Percentiles rank a stretch among this genome's conserved stretches.
These are phyloP conservation scores for Withania somnifera DNA, from an alignment of 305 asterid species.

Conservation along the genomic window DNA sequence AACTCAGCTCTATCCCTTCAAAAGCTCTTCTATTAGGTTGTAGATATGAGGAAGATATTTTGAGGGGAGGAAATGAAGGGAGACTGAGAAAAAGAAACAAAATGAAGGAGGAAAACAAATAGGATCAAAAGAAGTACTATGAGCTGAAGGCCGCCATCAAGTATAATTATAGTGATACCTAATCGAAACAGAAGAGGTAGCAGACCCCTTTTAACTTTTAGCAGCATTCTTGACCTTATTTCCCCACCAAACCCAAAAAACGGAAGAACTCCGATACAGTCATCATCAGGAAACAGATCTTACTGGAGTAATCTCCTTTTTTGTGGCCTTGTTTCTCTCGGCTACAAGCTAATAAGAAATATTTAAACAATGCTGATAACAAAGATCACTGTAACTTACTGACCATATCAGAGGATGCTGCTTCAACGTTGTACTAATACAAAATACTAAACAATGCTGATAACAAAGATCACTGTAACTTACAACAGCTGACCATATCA, in stretches of 20 bases:
- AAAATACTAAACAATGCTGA: constrained; percentile 27
- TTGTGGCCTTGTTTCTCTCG: not conserved
- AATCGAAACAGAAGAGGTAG: not conserved
- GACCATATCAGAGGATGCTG: constrained; percentile 99
- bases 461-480: constrained; percentile 16
- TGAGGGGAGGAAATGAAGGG: not conserved
- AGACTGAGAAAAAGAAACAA: not conserved
- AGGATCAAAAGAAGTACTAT: not conserved
- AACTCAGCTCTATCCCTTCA: not conserved
- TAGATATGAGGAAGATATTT: not conserved
- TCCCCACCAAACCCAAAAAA: not conserved
- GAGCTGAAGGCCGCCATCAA: not conserved
- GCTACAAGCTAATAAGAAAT: not conserved
- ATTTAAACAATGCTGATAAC: not conserved
- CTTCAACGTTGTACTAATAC: constrained; percentile 85
- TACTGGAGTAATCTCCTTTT: not conserved
- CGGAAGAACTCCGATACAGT: not conserved
- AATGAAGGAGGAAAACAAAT: not conserved
- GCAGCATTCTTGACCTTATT: not conserved
- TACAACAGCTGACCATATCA: constrained; percentile 90
- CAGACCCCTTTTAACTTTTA: not conserved
- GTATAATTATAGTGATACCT: not conserved
- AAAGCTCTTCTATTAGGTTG: not conserved
- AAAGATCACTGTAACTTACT: constrained; percentile 31
- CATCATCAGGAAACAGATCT: not conserved